Base-by-base conservation (phyloP, 306 rosid species). In the Calophaca sinica region DNA sequence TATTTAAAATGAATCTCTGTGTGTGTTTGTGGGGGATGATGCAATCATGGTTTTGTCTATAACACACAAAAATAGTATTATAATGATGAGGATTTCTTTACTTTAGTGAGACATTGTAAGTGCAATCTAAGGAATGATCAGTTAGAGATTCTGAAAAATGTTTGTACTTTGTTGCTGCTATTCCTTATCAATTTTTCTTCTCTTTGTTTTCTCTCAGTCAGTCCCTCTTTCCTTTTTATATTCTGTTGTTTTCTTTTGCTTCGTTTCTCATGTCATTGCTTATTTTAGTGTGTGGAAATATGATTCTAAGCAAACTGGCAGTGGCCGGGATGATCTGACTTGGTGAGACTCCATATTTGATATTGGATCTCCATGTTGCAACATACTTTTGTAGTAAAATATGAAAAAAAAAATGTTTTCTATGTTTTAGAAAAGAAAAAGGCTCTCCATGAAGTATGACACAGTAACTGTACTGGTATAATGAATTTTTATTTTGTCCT, bases 101-200 rank as follows among this genome's bases (percentile, higher is more conserved):
- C 46, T 70, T 41, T 10, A 15, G 28, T 39, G 26, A 49, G 50
- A 48, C 15, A 36, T 38, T 78, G 46, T 5, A 51, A 52, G 55
- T 55, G 32, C 48, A 52, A n/a, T 10, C 57, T 62, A 26, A 53
- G 26, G 66, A 52, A 70, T 51, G 20, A 42, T 57, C 61, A 46
- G 46, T 78, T 60, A 12, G 57, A 51, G 46, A 58, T 61, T 78
- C 76, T 66, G 75, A 73, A 64, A 64, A 57, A 3, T 51, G 41
- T 31, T 51, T 59, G 26, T 62, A 32, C 38, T 45, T n/a, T 45
- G 65, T 68, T 44, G 51, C 12, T 78, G 28, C 46, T 36, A 13
- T 45, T 62, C 10, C 14, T 35, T 61, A 5, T 60, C 49, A 4
- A 7, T 5, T 42, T 7, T 70, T 35, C 39, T 42, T 42, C 33